Base-by-base conservation (phyloP, 768 basidiomycete species). In the Podaxis rugospora region DNA sequence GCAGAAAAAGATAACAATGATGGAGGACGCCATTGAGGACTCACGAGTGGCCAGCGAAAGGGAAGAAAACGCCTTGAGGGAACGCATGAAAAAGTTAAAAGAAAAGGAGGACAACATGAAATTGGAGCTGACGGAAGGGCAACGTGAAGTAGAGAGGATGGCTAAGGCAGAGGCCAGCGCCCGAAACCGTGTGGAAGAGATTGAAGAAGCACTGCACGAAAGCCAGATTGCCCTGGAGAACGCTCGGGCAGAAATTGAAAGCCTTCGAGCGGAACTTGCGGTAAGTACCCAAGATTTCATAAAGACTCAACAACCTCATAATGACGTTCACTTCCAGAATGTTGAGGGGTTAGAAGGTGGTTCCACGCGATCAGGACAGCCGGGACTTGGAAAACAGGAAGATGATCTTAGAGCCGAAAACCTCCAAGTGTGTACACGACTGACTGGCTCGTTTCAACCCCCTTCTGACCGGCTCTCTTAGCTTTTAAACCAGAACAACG, bases 21-120 rank as follows among this genome's bases (percentile, higher is more conserved):
- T 96, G 67, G 95, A 98, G 68, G 96, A 96, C 67, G 78, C 85
- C 64, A 80, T 98, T 14, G 93, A 95, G 65, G 94, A 97, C 67
- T 77, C 82, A 1, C 85, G 80, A 23, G 80, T 78, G 1, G 78
- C 84, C 21, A 78, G 90, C 1, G 93, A 97, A 69, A 79, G 79
- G 64, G 94, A 97, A 62, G 92, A 94, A 66, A 71, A 71, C 2
- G 73, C 78, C 5, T 72, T 87, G 62, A 83, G 83, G 55, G 85
- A 87, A 16, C 79, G 85, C 60, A 80, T 93, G 69, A 81, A 76
- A 53, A 83, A 85, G 61, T 78, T 87, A 63, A 88, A 88, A 68
- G 86, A 91, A 62, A 89, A 88, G 62, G 90, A 90, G 62, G 86
- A 88, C 44, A 75, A 75, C 25, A 78, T 89, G 71, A 86, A 80